Base-by-base conservation (phyloP, 1,284 basidiomycete genomes). In the Sphaerobolus stellatus region DNA sequence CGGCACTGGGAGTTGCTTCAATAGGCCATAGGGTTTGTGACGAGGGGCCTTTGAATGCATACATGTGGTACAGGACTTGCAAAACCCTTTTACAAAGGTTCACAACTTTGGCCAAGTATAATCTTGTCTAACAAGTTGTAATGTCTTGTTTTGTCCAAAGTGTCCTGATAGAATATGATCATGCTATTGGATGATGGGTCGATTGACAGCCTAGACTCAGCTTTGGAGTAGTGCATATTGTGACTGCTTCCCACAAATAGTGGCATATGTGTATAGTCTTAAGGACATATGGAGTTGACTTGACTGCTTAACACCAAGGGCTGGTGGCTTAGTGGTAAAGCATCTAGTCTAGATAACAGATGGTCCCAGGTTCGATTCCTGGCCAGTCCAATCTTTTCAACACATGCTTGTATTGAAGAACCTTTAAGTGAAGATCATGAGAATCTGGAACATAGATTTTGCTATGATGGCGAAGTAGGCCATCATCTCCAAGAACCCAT, bases 391-490 rank as follows among this genome's bases (percentile, higher is more conserved):
- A n/a, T n/a, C n/a, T n/a, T n/a, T n/a, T n/a, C n/a, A n/a, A n/a
- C n/a, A n/a, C n/a, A n/a, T n/a, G 67, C 11, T 46, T 54, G 5
- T 55, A 54, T 44, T 60, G 53, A 9, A 74, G 52, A 45, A 73
- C 31, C 4, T 28, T 46, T 14, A 57, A 44, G 4, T 55, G 56
- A 27, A 61, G 52, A 22, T 56, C 48, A 33, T 57, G 38, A 27
- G 49, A 36, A 31, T 59, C 27, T n/a, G 75, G 75, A 27, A 76
- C 69, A 52, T 64, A 76, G 16, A 76, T 55, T n/a, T 59, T 56
- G 30, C 57, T 63, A 41, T 71, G 62, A 52, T 71, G 67, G 34
- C 67, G 68, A 5, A 73, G 64, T 4, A 75, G 62, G 24, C 67
- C 63, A 46, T 64, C 52, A 3, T 11, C 20, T 6, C 13, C 4